Percentiles rank a stretch among this genome's conserved stretches.
These are phyloP conservation scores for Parastagonospora avenae DNA, from an alignment of 2,329 filamentous ascomycete genomes.

Conservation along the genomic window DNA sequence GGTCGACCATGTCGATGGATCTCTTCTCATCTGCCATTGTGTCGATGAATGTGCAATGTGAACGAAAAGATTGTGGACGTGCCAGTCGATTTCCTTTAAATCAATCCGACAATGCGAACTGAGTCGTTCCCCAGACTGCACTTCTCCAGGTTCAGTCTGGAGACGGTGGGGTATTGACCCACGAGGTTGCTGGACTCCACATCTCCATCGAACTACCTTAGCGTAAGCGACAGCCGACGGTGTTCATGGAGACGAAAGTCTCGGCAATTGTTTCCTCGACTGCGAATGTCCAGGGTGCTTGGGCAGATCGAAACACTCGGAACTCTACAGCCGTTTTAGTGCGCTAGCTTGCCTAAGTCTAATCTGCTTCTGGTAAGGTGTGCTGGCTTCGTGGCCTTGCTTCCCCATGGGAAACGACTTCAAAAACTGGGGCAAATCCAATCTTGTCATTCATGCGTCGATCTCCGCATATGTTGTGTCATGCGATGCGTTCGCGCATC, in stretches of 20 bases:
- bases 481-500: background rate
- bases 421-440: too few species aligned
- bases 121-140: background rate
- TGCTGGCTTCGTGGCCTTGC: too few species aligned
- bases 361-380: background rate
- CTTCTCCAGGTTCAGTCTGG: background rate
- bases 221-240: conserved; percentile 17
- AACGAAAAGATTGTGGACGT: background rate
- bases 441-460: background rate
- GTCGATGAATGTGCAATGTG: background rate
- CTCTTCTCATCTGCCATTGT: background rate
- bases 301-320: background rate
- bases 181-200: background rate
- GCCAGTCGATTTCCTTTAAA: background rate
- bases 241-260: background rate
- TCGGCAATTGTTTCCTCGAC: background rate
- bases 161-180: background rate
- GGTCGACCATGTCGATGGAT: background rate
- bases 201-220: background rate
- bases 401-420: too few species aligned
- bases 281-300: background rate
- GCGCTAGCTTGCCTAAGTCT: background rate
- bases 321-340: background rate
- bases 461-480: background rate
- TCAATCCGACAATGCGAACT: background rate